Base-by-base conservation (phyloP, 345 rosid genomes). In the Melastoma malabathricum region DNA sequence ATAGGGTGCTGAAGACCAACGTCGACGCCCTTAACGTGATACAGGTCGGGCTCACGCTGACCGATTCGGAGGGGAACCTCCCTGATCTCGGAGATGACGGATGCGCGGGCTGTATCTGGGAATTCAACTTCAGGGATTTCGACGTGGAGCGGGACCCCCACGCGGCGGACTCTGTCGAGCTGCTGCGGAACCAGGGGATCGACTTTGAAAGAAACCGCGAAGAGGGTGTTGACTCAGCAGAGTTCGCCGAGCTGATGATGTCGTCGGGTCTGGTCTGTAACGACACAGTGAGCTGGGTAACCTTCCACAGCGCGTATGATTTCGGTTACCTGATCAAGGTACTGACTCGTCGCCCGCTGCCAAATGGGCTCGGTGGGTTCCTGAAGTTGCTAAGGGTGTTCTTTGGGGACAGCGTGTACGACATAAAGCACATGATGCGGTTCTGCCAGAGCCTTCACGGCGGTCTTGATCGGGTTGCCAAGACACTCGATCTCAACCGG, bases 271-370 rank as follows among this genome's bases (percentile, higher is more conserved):
- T 89, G 17, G 75, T 89, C 16, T 75, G 89, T 50, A 85, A 81
- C 51, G 81, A 75, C 4, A 57, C 74, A 0, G 93, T 89, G 64
- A 85, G 87, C 56, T 89, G 95, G 95, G 93, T 89, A n/a, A 78
- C 87, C 13, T 89, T 89, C 51, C 97, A 85, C 68, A 76, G 94
- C 78, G 93, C 93, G 52, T 83, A 89, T 38, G 98, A 90, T 64
- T 90, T 87, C 51, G 96, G 98, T 48, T 90, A 90, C 67, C 48
- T 90, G 5, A 74, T 90, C 44, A 90, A 90, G 68, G 73, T 78
- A 14, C 77, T 89, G 65, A 89, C 95, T 53, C 79, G 79, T 57
- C 73, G 77, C 20, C 46, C 43, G 3, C 59, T 86, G 51, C 94
- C 97, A 5, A 14, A 16, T 18, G 62, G 62, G 10, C 71, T 85